These are phyloP conservation scores for Salix suchowensis DNA, from an alignment of 345 rosid genomes.

Conservation along the genomic window DNA sequence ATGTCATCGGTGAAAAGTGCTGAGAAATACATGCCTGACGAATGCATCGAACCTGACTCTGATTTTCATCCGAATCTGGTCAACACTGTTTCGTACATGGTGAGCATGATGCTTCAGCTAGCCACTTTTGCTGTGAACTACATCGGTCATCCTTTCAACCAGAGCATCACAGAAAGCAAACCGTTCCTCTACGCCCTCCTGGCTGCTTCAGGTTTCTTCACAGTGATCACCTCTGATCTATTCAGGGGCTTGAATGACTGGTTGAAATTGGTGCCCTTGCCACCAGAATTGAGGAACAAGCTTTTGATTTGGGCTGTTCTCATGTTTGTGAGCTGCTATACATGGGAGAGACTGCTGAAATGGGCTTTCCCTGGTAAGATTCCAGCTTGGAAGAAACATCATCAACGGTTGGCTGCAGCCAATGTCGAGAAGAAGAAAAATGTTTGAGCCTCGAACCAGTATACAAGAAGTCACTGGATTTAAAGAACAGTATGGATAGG, in stretches of 20 bases:
- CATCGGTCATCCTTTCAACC: slow-evolving; percentile 98
- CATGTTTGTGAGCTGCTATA: slow-evolving; percentile 67
- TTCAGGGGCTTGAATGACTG: slow-evolving; percentile 82
- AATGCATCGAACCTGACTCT: slow-evolving; percentile 95
- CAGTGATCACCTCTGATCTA: slow-evolving; percentile 71
- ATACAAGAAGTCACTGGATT: background rate
- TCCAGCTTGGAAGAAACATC: slow-evolving; percentile 68
- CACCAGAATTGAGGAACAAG: slow-evolving; percentile 71
- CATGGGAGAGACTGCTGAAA: slow-evolving; percentile 77
- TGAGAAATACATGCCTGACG: slow-evolving; percentile 94
- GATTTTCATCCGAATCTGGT: slow-evolving; percentile 88
- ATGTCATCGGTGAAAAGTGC: slow-evolving; percentile 82
- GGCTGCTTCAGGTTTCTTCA: slow-evolving; percentile 75
- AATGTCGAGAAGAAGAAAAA: slow-evolving; percentile 64
- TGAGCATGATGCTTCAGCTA: slow-evolving; percentile 95
- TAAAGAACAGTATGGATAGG: background rate
- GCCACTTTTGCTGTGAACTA: slow-evolving; percentile 96
- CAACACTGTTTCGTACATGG: slow-evolving; percentile 99
- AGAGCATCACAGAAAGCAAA: slow-evolving; percentile 81
- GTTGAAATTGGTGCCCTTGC: slow-evolving; percentile 83
- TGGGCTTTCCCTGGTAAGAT: slow-evolving; percentile 86
- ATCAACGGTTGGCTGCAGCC: slow-evolving; percentile 48
- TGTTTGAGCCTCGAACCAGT: slow-evolving; percentile 26
- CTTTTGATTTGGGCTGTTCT: slow-evolving; percentile 74
- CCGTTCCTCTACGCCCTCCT: slow-evolving; percentile 77